Evolutionary conservation across 2,329 filamentous ascomycete genomes (phyloP), one percentile per base, ranked within the genome.

Genomic region (Colletotrichum salicis): DNA sequence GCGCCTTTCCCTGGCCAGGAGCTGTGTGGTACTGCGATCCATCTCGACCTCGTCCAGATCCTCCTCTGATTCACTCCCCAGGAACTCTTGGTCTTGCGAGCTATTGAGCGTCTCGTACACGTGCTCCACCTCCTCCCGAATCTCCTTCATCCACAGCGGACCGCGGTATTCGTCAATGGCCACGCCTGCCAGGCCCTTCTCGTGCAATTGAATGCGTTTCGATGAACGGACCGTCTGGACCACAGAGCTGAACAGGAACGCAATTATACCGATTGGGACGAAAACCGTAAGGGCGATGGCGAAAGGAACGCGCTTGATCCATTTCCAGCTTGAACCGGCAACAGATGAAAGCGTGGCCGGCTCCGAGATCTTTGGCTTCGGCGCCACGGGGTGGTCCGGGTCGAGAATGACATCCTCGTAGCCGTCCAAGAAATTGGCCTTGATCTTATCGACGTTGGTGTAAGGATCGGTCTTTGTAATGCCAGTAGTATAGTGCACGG

Each of bases 401-500:
- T 98, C 92, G 22, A 98, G 82, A 27, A 98, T 86, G 10, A 97
- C 91, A 61, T 92, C 86, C 51, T 92, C 90, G 76, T 94, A 96
- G 29, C 92, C 94, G 41, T 90, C 82, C 1, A 96, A 79, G 76
- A 93, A 97, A 78, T 94, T 94, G 75, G 94, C 84, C 27, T 92
- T 90, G 72, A 96, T 80, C 5, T 87, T 89, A 24, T 91, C 88
- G 19, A 93, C 79, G 74, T 95, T 86, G 0, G 86, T 86, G 78
- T 91, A 98, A 0, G 95, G 95, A 77, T 98, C 94, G 0, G 87
- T 93, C 77, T 91, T 91, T 29, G 91, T 87, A 57, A 98, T 94
- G 24, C 86, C 87, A 0, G 94, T 94, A 0, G 96, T 98, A 80
- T 96, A 97, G 82, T 93, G 94, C 1, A 92, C 90, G 5, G 94